Base-by-base conservation (phyloP, 495 filamentous ascomycete genomes). In the Geoglossum glabrum region DNA sequence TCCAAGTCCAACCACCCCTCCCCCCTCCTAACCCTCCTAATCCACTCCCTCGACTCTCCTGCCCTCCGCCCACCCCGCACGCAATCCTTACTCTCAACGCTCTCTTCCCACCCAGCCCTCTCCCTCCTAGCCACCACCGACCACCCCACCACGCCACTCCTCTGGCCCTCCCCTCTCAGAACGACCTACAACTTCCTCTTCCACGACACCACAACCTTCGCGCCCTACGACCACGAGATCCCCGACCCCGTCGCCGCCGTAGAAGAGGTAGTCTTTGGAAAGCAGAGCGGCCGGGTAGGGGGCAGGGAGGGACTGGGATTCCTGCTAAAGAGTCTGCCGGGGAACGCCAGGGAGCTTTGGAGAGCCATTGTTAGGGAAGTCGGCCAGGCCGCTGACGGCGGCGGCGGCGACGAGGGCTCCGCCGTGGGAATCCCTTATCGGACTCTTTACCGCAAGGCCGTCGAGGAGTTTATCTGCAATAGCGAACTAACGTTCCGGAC, bases 401-500 rank as follows among this genome's bases (percentile, higher is more conserved):
- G 6, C 56, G 46, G n/a, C 1, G 56, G 46, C 1, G 56, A 6
- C 3, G 56, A 51, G 0, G 28, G n/a, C 0, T 27, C 13, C 0
- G 31, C 3, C 15, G 56, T 25, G 2, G 66, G 68, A 19, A 79
- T 98, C 31, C 92, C 97, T 70, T 96, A 95, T 68, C 75, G 86
- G 17, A 77, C 85, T 61, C 71, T 97, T 57, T 98, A 97, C 70
- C 88, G 92, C 65, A 95, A 93, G 68, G 90, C 90, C 19, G 83
- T 88, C 25, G 90, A 95, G 70, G 88, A 96, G 66, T 95, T 98
- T 68, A 89, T 97, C 43, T 95, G 90, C 61, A 90, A 86, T 62
- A 93, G 83, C 59, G 92, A 98, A 74, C 88, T 95, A 80, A 87
- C 83, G 63, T 98, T 97, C 70, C 76, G 92, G 61, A 90, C 87